Evolutionary conservation across 768 basidiomycete genomes (phyloP), one percentile per base, ranked within the genome.

Genomic region (Suillus luteus): DNA sequence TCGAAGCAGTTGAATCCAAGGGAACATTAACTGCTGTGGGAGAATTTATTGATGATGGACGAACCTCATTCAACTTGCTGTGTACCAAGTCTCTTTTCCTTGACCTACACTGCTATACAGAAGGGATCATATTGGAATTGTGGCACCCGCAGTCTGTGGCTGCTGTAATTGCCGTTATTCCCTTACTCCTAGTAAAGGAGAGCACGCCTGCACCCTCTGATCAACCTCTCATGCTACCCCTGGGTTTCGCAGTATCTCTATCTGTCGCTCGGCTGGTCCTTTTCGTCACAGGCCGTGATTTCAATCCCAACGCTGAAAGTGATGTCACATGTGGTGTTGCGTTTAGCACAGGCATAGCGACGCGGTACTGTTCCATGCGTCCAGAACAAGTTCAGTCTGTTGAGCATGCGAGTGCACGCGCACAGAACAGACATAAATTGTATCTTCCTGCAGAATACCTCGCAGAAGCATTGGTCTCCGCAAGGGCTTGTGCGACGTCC

Each of bases 221-320:
- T 22, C 66, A 78, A 33, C 70, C 78, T 5, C 72, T 80, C 58
- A 67, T 72, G 38, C 74, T 91, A 24, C 86, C 87, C 2, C 72
- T 79, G 12, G 91, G 92, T 1, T 66, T 89, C 37, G 79, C 82
- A 7, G 68, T 82, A 27, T 84, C 87, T 35, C 24, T 89, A 40
- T 82, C 91, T 0, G 66, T 95, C 51, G 83, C 81, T 1, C 84
- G 84, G 41, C 77, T 91, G 54, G 85, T 88, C 33, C 70, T 91
- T 11, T 86, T 92, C 62, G 71, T 94, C 59, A 91, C 92, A 8
- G 85, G 89, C n/a, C 84, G 83, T 41, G 95, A 96, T 72, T 81
- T 95, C 61, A 93, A 93, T 65, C 92, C 92, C 0, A 76, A 81
- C 0, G 90, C 90, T 61, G 82, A 83, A 44, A 74, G 84, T 61